These are phyloP conservation scores for Apiospora malaysiana DNA, from an alignment of 2,329 filamentous ascomycete species.

Conservation along the genomic window DNA sequence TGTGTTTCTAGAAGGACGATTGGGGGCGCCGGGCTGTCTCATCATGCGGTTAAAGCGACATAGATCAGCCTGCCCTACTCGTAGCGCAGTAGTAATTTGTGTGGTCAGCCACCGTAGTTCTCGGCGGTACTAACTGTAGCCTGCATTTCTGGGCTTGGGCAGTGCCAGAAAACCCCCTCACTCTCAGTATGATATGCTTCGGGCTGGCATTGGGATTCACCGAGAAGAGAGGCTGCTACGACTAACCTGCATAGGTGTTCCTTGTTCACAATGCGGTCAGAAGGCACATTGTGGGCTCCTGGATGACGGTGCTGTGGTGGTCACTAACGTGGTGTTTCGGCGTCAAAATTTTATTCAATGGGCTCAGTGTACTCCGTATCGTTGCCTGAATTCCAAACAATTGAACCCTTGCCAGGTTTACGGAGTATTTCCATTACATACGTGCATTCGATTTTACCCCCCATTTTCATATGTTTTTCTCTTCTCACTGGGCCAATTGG, in stretches of 20 bases:
- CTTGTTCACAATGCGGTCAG: conserved; percentile 9
- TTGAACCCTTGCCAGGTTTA: background rate
- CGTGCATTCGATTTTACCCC: background rate
- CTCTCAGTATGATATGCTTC: background rate
- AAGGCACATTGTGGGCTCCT: background rate
- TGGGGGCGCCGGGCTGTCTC: background rate
- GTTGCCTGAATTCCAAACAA: background rate
- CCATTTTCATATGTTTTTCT: conserved; percentile 4
- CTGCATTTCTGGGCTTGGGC: conserved; percentile 7
- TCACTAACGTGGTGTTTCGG: conserved; percentile 8
- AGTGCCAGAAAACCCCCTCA: conserved; percentile 10
- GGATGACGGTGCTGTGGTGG: background rate
- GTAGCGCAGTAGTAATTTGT: conserved; percentile 7
- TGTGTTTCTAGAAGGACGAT: background rate
- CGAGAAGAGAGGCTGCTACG: background rate
- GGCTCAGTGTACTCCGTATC: background rate
- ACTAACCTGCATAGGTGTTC: conserved; percentile 9
- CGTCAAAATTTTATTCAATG: conserved; percentile 6
- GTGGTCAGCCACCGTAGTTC: conserved; percentile 12
- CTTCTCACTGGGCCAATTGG: background rate
- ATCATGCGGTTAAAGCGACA: background rate
- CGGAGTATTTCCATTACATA: conserved; percentile 17
- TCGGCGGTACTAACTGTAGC: conserved; percentile 6
- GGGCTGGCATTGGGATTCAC: conserved; percentile 12
- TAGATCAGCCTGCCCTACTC: background rate